phyloP scores from a whole-genome alignment of 2,329 filamentous ascomycete genomes.

The Parastagonospora avenae region DNA sequence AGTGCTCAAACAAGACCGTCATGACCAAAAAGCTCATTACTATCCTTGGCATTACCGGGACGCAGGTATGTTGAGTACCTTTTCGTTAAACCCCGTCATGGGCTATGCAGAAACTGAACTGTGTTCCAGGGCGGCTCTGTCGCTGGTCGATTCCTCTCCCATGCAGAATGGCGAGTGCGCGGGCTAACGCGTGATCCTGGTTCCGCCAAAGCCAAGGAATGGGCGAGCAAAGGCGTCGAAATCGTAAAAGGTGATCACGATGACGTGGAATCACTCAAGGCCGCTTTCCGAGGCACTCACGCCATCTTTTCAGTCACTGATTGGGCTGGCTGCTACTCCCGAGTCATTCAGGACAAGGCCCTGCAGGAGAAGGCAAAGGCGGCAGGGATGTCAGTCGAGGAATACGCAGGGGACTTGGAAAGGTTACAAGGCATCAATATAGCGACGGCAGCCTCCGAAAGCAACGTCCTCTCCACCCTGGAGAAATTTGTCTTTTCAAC shows the following conservation, averaged over 20 bases:
- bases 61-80: conserved; percentile 12
- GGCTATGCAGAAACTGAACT: conserved; percentile 1
- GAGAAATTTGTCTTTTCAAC: conserved; percentile 53
- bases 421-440: conserved; percentile 47
- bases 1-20: not conserved
- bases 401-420: conserved; percentile 40
- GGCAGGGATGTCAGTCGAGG: conserved; percentile 32
- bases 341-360: conserved; percentile 18
- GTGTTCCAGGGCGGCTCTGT: conserved; percentile 23
- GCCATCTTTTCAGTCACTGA: conserved; percentile 49
- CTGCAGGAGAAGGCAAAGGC: conserved; percentile 20
- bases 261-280: conserved; percentile 13
- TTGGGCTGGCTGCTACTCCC: conserved; percentile 37
- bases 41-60: conserved; percentile 22
- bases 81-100: not conserved
- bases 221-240: conserved; percentile 24
- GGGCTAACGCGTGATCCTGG: conserved; percentile 52
- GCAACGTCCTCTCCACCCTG: conserved; percentile 32
- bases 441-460: conserved; percentile 44
- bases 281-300: conserved; percentile 16
- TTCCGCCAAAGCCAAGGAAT: conserved; percentile 40
- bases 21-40: conserved; percentile 20
- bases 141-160: conserved; percentile 27
- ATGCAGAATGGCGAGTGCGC: conserved; percentile 30
- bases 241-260: conserved; percentile 22